phyloP scores from a whole-genome alignment of 768 basidiomycete species.

The Leccinum subgranulosum region DNA sequence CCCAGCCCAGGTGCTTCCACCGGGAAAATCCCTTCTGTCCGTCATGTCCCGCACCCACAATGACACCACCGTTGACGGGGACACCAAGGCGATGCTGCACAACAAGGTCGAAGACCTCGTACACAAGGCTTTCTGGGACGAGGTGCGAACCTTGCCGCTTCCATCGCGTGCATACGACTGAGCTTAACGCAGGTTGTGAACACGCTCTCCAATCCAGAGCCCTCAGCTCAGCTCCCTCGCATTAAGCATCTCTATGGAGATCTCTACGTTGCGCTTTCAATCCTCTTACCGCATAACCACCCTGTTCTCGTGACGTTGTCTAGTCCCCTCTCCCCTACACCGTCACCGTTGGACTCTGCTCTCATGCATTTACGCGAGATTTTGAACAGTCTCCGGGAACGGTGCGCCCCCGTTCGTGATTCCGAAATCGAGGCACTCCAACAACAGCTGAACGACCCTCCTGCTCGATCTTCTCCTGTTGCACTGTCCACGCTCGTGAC shows the following conservation, averaged over 20 bases:
- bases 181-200: slow-evolving; percentile 47
- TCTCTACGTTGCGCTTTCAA: slow-evolving; percentile 44
- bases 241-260: slow-evolving; percentile 57
- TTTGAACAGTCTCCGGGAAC: slow-evolving; percentile 47
- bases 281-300: slow-evolving; percentile 59
- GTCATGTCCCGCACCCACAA: slow-evolving; percentile 41
- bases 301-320: slow-evolving; percentile 49
- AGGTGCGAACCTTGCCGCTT: slow-evolving; percentile 42
- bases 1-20: slow-evolving; percentile 57
- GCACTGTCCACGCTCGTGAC: slow-evolving; percentile 48
- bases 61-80: slow-evolving; percentile 10
- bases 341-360: slow-evolving; percentile 60
- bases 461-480: slow-evolving; percentile 5
- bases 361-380: slow-evolving; percentile 53
- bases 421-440: slow-evolving; percentile 45
- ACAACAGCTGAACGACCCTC: slow-evolving; percentile 31
- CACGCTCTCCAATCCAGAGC: slow-evolving; percentile 53
- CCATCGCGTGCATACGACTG: slow-evolving; percentile 12
- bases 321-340: slow-evolving; percentile 62
- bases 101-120: slow-evolving; percentile 46
- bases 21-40: slow-evolving; percentile 70
- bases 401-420: slow-evolving; percentile 70
- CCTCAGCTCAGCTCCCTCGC: slow-evolving; percentile 57
- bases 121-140: slow-evolving; percentile 72
- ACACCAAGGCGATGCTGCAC: slow-evolving; percentile 36